A percentile compares a stretch with the other conserved stretches of the same genome.
phyloP scores from a whole-genome alignment of 2,329 filamentous ascomycete species.

The Colletotrichum brevisporum region DNA sequence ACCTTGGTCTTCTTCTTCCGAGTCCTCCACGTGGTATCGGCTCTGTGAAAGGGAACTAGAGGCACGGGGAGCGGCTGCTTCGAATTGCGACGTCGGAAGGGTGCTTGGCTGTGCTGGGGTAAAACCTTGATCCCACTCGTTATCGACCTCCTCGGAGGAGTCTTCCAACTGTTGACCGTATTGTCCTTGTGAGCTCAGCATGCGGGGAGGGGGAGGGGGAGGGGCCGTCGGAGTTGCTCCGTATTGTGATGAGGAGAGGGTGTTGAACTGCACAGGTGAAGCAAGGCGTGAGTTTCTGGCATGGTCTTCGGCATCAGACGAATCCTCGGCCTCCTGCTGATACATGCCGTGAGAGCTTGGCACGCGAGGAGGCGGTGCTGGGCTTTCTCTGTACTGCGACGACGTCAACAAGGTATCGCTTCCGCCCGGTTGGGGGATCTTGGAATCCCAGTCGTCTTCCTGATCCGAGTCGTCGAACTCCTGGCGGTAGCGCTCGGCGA shows the following conservation, averaged over 20 bases:
- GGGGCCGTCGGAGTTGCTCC: conserved; percentile 5
- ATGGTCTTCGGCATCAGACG: conserved; percentile 13
- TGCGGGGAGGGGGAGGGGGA: conserved; percentile 1
- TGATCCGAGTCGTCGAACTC: conserved; percentile 5
- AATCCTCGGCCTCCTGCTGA: conserved; percentile 13
- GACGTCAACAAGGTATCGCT: conserved; percentile 21
- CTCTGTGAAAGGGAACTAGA: conserved; percentile 21
- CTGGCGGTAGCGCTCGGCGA: conserved; percentile 22
- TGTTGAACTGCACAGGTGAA: background rate
- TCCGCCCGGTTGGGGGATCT: background rate
- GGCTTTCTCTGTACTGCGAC: conserved; percentile 19
- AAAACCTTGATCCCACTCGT: conserved; percentile 18
- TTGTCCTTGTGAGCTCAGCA: conserved; percentile 17
- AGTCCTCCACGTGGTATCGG: conserved; percentile 7
- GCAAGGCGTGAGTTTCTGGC: background rate
- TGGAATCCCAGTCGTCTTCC: background rate
- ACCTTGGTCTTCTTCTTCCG: conserved; percentile 31
- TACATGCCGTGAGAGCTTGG: background rate
- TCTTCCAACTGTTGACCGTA: conserved; percentile 17
- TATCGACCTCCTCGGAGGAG: conserved; percentile 23
- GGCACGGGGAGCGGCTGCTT: background rate
- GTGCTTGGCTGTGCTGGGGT: conserved; percentile 3
- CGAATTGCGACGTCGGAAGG: background rate
- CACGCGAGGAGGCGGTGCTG: conserved; percentile 9
- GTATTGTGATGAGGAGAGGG: conserved; percentile 15